These are phyloP conservation scores for Aspergillus quadrilineatus DNA, from an alignment of 2,329 filamentous ascomycete species.

Conservation along the genomic window DNA sequence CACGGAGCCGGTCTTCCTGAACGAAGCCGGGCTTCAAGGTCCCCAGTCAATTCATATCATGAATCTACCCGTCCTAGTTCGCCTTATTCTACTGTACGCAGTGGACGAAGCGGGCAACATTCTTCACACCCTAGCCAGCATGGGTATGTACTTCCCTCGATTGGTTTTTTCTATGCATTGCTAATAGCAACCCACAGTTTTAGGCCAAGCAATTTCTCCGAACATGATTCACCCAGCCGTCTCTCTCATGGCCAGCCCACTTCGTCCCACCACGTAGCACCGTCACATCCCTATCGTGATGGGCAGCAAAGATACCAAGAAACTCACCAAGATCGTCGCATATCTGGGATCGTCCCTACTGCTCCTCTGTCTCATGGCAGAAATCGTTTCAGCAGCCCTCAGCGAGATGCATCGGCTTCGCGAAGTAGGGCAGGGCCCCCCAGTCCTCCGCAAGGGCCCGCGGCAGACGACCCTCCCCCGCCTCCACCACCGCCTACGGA, in stretches of 20 bases:
- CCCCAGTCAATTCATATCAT: conserved; percentile 55
- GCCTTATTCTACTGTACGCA: conserved; percentile 57
- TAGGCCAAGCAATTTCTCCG: conserved; percentile 55
- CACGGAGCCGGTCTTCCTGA: conserved; percentile 22
- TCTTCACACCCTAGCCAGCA: conserved; percentile 46
- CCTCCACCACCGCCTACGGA: conserved; percentile 31
- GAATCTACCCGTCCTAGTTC: conserved; percentile 63
- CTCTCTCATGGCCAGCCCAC: conserved; percentile 52
- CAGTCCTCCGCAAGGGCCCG: conserved; percentile 35
- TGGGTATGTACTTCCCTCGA: conserved; percentile 45
- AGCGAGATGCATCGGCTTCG: conserved; percentile 65
- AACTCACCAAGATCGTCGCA: conserved; percentile 54
- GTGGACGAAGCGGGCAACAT: conserved; percentile 51
- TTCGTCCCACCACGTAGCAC: conserved; percentile 61
- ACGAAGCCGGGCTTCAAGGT: conserved; percentile 40
- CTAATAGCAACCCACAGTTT: conserved; percentile 43
- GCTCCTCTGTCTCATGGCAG: conserved; percentile 53
- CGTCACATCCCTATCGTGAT: conserved; percentile 56
- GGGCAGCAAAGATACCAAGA: conserved; percentile 59
- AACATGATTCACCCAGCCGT: conserved; percentile 55
- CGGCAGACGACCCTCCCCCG: conserved; percentile 33
- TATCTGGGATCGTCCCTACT: conserved; percentile 47
- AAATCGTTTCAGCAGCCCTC: conserved; percentile 64
- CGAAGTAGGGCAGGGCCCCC: conserved; percentile 52
- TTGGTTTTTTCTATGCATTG: conserved; percentile 9